Percentiles rank a stretch among this genome's conserved stretches.
Conservation (phyloP, 106 monocot species). For the Alisma plantagoaquatica region DNA sequence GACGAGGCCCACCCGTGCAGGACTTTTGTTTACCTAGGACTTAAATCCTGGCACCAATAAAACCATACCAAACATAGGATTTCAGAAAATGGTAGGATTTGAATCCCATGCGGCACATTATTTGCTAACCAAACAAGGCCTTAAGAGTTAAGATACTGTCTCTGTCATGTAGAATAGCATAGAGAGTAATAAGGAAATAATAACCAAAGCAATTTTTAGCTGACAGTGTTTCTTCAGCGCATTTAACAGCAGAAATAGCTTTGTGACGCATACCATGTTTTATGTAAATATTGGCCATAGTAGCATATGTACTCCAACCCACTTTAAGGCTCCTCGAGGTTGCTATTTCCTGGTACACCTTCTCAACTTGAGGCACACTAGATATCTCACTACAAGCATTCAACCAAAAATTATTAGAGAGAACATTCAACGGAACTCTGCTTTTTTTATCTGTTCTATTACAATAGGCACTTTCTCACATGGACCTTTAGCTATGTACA, state of each 20-base stretch:
- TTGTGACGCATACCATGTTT: constrained; percentile 20
- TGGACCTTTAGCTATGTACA: constrained; percentile 50
- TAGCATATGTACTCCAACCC: constrained; percentile 76
- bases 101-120: too few species aligned
- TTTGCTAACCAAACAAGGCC: too few species aligned
- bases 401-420: constrained; percentile 77
- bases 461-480: constrained; percentile 38
- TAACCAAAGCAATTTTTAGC: constrained; percentile 42
- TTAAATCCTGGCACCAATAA: too few species aligned
- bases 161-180: constrained; percentile 44
- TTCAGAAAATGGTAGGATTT: too few species aligned
- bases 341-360: constrained; percentile 48
- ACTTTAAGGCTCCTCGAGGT: constrained; percentile 45
- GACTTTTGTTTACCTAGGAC: too few species aligned
- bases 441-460: constrained; percentile 50
- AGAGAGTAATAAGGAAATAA: constrained; percentile 76
- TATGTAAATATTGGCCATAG: constrained; percentile 54
- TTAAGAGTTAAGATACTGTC: constrained; percentile 37
- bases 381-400: constrained; percentile 42
- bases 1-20: too few species aligned
- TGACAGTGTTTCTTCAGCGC: constrained; percentile 59
- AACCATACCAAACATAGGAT: too few species aligned
- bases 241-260: constrained; percentile 36
- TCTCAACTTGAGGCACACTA: constrained; percentile 36
- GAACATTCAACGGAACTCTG: constrained; percentile 41